Evolutionary conservation across 768 basidiomycete species (phyloP).

Genomic region (Termitomyces sp.): DNA sequence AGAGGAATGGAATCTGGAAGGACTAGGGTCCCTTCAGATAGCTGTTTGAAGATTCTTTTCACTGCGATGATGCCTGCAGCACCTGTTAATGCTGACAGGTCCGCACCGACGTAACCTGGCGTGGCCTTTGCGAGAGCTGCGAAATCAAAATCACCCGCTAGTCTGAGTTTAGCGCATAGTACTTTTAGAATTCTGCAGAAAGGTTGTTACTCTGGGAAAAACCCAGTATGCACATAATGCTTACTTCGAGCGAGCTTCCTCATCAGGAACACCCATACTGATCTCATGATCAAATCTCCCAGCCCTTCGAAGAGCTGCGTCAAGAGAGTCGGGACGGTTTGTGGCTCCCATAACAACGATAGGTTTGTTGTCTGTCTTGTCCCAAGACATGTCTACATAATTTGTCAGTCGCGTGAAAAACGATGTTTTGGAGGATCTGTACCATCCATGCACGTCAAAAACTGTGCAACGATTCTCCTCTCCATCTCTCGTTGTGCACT

Average conservation of each 20-base stretch:
- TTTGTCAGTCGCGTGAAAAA: neutral
- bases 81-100: slow-evolving; percentile 85
- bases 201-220: neutral
- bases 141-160: slow-evolving; percentile 90
- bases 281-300: slow-evolving; percentile 98
- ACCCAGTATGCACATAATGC: slow-evolving; percentile 24
- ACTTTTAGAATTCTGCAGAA: slow-evolving; percentile 74
- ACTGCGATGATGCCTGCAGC: slow-evolving; percentile 96
- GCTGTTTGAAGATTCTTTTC: slow-evolving; percentile 87
- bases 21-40: slow-evolving; percentile 64
- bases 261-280: slow-evolving; percentile 94
- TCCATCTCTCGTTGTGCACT: slow-evolving; percentile 99
- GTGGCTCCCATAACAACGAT: slow-evolving; percentile 96
- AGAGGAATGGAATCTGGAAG: slow-evolving; percentile 42
- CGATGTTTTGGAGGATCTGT: slow-evolving; percentile 20
- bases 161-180: slow-evolving; percentile 76
- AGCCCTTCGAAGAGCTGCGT: slow-evolving; percentile 88
- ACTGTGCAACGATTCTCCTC: slow-evolving; percentile 93
- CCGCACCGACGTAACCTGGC: slow-evolving; percentile 96
- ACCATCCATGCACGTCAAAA: slow-evolving; percentile 99
- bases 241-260: slow-evolving; percentile 86
- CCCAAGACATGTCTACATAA: slow-evolving; percentile 84
- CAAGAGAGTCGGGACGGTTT: slow-evolving; percentile 92
- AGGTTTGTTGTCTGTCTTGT: slow-evolving; percentile 89
- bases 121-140: slow-evolving; percentile 84